These are phyloP conservation scores for Allantophomopsis cytisporea DNA, from an alignment of 2,329 filamentous ascomycete genomes.

Conservation along the genomic window DNA sequence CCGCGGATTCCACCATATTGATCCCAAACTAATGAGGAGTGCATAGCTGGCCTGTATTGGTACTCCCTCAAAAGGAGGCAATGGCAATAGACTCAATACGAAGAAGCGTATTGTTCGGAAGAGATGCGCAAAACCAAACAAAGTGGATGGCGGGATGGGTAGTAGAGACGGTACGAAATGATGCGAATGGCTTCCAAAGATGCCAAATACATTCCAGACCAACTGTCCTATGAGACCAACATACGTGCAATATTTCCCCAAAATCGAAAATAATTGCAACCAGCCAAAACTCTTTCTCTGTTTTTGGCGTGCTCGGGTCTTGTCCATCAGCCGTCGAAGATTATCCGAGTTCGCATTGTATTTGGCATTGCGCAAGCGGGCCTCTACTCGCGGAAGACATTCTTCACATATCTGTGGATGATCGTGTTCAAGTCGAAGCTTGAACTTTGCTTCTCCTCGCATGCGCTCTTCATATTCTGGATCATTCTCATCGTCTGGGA, in stretches of 20 bases:
- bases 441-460: conserved; percentile 55
- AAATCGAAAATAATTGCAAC: conserved; percentile 3
- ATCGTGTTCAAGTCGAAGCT: conserved; percentile 58
- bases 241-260: conserved; percentile 11
- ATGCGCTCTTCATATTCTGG: conserved; percentile 55
- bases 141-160: too few relatives aligned
- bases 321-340: conserved; percentile 43
- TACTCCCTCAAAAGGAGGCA: neutral
- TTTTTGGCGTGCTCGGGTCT: conserved; percentile 28
- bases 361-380: conserved; percentile 53
- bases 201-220: conserved; percentile 10
- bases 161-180: too few relatives aligned
- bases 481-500: conserved; percentile 52
- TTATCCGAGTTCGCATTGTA: conserved; percentile 48
- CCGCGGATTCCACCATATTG: conserved; percentile 57
- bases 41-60: conserved; percentile 19
- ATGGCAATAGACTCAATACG: too few relatives aligned
- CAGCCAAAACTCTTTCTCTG: conserved; percentile 15
- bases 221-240: conserved; percentile 13
- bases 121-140: too few relatives aligned
- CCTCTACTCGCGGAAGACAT: conserved; percentile 64
- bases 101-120: too few relatives aligned
- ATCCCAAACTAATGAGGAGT: conserved; percentile 32
- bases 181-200: neutral
- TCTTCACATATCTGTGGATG: conserved; percentile 81